phyloP scores from a whole-genome alignment of 805 yeast genomes.

The Kuraishia molischiana region DNA sequence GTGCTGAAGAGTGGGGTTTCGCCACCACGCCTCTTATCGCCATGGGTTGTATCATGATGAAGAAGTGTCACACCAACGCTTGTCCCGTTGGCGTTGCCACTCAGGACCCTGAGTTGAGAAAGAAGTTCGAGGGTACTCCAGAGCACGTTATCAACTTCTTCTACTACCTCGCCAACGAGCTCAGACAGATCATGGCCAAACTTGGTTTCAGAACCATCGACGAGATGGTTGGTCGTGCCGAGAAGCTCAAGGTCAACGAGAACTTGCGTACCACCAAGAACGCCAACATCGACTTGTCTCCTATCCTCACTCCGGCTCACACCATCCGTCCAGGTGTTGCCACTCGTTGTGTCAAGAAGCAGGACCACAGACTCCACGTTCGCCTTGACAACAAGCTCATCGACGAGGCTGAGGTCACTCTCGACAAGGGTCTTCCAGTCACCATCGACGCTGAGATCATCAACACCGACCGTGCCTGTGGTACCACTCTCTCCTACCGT shows the following conservation, averaged over 20 bases:
- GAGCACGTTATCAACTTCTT: constrained; percentile 98
- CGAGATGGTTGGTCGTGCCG: constrained; percentile 98
- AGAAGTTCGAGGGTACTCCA: constrained; percentile 92
- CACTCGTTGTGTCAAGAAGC: constrained; percentile 83
- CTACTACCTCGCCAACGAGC: constrained; percentile 87
- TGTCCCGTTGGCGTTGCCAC: constrained; percentile 99
- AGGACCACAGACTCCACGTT: constrained; percentile 87
- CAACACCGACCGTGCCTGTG: constrained; percentile 94
- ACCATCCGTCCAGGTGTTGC: constrained; percentile 95
- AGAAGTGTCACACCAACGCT: constrained; percentile 87
- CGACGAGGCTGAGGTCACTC: constrained; percentile 92
- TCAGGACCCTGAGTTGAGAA: constrained; percentile 89
- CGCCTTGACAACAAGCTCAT: constrained; percentile 92
- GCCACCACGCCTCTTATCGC: constrained; percentile 97
- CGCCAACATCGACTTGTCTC: constrained; percentile 83
- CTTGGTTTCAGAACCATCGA: constrained; percentile 92
- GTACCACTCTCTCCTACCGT: constrained; percentile 90
- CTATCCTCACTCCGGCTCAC: constrained; percentile 95
- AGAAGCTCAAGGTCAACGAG: constrained; percentile 76
- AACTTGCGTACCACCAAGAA: constrained; percentile 83
- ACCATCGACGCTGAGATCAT: constrained; percentile 88
- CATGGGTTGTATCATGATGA: constrained; percentile 95
- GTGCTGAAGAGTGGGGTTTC: constrained; percentile 98
- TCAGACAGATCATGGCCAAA: constrained; percentile 87
- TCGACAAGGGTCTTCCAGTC: constrained; percentile 93